Percentiles rank a stretch among this genome's conserved stretches.
phyloP scores from a whole-genome alignment of 2,329 filamentous ascomycete species.

The Metarhizium album region DNA sequence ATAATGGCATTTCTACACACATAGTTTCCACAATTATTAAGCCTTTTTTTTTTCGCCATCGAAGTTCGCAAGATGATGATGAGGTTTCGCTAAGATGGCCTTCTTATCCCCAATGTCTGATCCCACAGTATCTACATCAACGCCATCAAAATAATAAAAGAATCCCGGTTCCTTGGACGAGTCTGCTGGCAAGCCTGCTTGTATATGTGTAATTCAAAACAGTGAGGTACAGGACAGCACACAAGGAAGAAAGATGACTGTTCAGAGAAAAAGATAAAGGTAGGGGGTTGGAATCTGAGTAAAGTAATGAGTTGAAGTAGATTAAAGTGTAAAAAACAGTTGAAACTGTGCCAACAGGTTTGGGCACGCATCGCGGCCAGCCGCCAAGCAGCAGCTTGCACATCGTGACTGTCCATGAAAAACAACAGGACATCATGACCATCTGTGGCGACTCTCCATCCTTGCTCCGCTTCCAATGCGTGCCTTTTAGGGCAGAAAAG shows the following conservation, averaged over 20 bases:
- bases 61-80: constrained; percentile 19
- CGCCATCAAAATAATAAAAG: constrained; percentile 3
- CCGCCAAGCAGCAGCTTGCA: background rate
- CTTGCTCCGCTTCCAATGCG: background rate
- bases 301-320: constrained; percentile 1
- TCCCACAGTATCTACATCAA: constrained; percentile 2
- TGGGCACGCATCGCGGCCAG: background rate
- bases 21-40: background rate
- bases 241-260: constrained; percentile 19
- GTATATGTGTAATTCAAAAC: constrained; percentile 24
- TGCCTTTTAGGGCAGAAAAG: background rate
- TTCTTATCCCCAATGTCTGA: background rate
- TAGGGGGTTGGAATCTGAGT: background rate
- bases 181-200: constrained; percentile 24
- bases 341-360: constrained; percentile 8
- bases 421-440: background rate
- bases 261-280: background rate
- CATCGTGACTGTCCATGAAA: constrained; percentile 6
- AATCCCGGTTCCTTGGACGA: constrained; percentile 9
- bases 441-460: background rate
- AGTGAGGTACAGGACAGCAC: constrained; percentile 13
- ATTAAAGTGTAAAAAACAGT: background rate
- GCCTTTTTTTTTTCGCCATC: background rate
- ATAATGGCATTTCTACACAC: no score
- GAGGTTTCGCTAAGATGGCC: constrained; percentile 7